phyloP scores from a whole-genome alignment of 257 asterid species.

The Agastache rugosa region DNA sequence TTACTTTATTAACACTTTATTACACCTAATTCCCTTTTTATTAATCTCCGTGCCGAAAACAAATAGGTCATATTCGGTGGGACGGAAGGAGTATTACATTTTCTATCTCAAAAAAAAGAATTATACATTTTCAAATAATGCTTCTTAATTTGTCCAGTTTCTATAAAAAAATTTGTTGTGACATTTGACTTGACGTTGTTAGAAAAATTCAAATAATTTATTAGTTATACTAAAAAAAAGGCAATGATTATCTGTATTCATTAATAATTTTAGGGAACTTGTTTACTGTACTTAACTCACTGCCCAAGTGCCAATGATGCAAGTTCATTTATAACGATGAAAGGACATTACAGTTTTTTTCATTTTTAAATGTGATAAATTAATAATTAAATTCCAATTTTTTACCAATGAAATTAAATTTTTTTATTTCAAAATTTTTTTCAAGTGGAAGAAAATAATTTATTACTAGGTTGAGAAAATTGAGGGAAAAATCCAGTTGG shows the following conservation, averaged over 20 bases:
- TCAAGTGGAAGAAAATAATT: not conserved
- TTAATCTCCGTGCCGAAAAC: no score
- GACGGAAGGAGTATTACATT: no score
- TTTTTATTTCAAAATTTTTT: not conserved
- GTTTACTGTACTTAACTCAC: not conserved
- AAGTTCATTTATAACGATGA: not conserved
- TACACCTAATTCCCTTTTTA: no score
- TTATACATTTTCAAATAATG: not conserved
- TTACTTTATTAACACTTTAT: no score
- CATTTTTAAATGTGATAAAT: no score
- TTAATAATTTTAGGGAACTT: not conserved
- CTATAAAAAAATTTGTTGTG: not conserved
- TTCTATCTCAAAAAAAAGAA: no score
- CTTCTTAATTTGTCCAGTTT: not conserved
- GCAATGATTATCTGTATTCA: not conserved
- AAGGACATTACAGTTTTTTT: not conserved
- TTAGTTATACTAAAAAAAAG: not conserved
- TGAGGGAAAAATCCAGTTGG: no score
- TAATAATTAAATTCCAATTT: no score
- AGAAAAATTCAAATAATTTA: not conserved
- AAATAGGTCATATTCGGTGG: no score
- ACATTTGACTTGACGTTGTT: not conserved
- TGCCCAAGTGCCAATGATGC: not conserved
- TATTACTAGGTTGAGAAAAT: not conserved
- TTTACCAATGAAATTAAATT: no score